phyloP scores from a whole-genome alignment of 1,139 yeast species.

The Hyphopichia wangnamkhiaoensis region DNA sequence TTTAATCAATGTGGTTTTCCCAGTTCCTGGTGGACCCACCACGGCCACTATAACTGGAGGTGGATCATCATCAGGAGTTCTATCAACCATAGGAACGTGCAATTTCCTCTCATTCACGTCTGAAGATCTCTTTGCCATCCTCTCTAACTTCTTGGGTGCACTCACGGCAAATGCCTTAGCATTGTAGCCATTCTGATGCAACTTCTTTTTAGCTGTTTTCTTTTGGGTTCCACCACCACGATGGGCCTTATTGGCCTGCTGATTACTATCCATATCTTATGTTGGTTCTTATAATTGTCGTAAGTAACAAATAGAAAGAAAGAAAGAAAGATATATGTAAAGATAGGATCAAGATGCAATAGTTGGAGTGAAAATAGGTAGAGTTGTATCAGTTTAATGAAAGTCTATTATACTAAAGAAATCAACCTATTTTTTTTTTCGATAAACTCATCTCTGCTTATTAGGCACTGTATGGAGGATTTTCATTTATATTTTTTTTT shows the following conservation, averaged over 20 bases:
- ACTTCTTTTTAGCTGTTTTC: slow-evolving; percentile 77
- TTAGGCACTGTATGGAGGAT: too few species aligned
- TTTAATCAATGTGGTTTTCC: slow-evolving; percentile 90
- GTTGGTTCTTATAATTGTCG: background rate
- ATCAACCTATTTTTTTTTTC: too few species aligned
- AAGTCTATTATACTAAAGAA: too few species aligned
- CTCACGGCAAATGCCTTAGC: slow-evolving; percentile 93
- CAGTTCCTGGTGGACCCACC: slow-evolving; percentile 99
- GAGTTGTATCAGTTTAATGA: too few species aligned
- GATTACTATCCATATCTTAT: slow-evolving; percentile 24
- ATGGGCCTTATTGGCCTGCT: slow-evolving; percentile 62
- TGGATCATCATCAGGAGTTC: slow-evolving; percentile 97
- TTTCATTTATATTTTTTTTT: too few species aligned
- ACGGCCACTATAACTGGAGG: slow-evolving; percentile 97
- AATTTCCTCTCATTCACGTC: slow-evolving; percentile 84
- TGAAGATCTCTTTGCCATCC: slow-evolving; percentile 80
- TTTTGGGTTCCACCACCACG: slow-evolving; percentile 54
- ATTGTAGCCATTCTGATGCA: slow-evolving; percentile 89
- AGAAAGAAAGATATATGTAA: too few species aligned
- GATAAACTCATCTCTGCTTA: background rate
- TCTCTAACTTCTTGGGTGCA: slow-evolving; percentile 86
- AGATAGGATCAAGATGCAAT: background rate
- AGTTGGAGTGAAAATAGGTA: too few species aligned
- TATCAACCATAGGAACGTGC: slow-evolving; percentile 96
- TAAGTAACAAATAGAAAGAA: too few species aligned